phyloP scores from a whole-genome alignment of 208 protist genomes.

The Acanthamoeba triangularis region DNA sequence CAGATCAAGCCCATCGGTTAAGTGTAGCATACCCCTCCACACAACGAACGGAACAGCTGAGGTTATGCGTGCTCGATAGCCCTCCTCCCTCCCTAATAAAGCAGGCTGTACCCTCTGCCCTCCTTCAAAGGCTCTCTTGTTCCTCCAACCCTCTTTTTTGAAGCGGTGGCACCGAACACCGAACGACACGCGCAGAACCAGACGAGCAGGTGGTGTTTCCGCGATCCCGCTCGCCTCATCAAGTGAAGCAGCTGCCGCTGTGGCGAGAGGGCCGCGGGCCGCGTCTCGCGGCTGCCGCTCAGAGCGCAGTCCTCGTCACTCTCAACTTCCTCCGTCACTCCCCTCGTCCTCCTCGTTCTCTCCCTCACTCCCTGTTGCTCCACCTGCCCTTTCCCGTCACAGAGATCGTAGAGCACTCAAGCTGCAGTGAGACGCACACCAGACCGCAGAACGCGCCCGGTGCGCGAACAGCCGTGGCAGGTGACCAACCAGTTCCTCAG shows the following conservation, averaged over 20 bases:
- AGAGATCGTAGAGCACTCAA: no score
- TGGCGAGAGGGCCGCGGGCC: no score
- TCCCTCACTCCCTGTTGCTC: neutral
- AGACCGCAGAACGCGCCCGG: neutral
- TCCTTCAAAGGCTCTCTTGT: neutral
- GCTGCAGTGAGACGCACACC: neutral
- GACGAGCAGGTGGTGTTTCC: no score
- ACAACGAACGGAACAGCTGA: neutral
- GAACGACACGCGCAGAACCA: no score
- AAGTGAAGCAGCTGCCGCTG: no score
- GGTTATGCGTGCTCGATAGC: neutral
- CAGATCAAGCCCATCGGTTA: constrained; percentile 71
- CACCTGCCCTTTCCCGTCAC: neutral
- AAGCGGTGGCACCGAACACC: no score
- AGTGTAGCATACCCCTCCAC: constrained; percentile 13
- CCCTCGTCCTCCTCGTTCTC: no score
- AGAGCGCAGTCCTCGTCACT: neutral
- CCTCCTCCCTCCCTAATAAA: neutral
- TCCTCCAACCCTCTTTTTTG: neutral
- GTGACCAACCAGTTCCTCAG: neutral
- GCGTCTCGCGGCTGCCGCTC: no score
- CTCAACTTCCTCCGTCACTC: neutral
- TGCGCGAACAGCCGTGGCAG: neutral
- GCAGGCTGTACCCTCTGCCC: neutral
- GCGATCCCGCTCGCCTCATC: no score